Evolutionary conservation across 148 eudicot species (phyloP), one percentile per base, ranked within the genome.

Genomic region (Talinum fruticosum): DNA sequence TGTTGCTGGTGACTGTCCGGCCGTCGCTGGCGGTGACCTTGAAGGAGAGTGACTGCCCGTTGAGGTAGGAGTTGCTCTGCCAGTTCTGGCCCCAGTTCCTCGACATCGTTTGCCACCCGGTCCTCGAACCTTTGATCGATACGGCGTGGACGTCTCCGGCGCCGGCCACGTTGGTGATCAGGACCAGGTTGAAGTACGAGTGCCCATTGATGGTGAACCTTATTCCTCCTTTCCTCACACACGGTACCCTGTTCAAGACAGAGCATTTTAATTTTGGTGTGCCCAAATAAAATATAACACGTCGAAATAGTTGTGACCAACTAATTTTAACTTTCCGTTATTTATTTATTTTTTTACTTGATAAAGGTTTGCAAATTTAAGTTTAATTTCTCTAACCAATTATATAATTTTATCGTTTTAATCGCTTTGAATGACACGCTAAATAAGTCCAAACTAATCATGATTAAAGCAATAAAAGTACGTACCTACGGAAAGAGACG

Each of bases 61-160:
- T 62, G 66, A 62, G 66, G 18, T 62, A 62, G 5, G 66, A 62
- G 33, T 62, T 62, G 66, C 66, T 62, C 33, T 62, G 66, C 66
- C 66, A 62, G 66, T 62, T 62, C 33, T 62, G 66, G 32, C 66
- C 66, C 66, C 66, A 62, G 18, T 62, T 62, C 18, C 66, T 26
- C 32, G 66, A 62, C 66, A 62, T 62, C 4, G 66, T 19, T 28
- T 62, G 66, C 66, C 66, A 62, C 33, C 66, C 66, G 34, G 33
- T n/a, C 33, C 30, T 28, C 18, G 66, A 62, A 62, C 66, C 66
- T 33, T 62, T 62, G 33, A 62, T 62, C 33, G 66, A 62, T 15
- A 62, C 34, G 14, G 66, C 32, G 18, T 62, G 66, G 18, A 62
- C 66, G 34, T 62, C 66, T 10, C 66, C 66, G 66, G 66, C 34